Base-by-base conservation (phyloP, 768 basidiomycete genomes). In the Macrocybe gigantea region DNA sequence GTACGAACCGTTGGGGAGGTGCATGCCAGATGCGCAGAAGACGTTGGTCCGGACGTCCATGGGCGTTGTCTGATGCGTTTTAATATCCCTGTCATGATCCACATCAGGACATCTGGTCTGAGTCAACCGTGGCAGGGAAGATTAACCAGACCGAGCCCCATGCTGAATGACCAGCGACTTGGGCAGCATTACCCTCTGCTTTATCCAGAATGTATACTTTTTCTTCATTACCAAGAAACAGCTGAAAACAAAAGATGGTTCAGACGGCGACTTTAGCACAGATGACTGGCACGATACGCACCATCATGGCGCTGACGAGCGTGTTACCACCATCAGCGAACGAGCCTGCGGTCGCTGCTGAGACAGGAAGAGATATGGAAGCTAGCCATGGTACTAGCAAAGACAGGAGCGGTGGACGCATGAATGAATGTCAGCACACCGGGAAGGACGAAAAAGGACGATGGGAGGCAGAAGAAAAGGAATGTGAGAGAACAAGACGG, bases 201-300 rank as follows among this genome's bases (percentile, higher is more conserved):
- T 96, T 96, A 72, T 96, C 93, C n/a, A 93, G 68, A 14, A 93
- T 86, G 66, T 93, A 94, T 33, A 94, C 85, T 62, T 82, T 89
- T 55, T 89, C 70, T 6, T 76, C 69, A 53, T 84, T 88, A 32
- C 88, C 90, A 44, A 93, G 66, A 63, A 93, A 90, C 79, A 87
- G 80, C 87, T 86, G 59, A 15, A 55, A 41, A 44, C 15, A 30
- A 22, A 47, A 36, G 5, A 42, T 33, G 13, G 14, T 40, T 40
- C 36, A 30, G 47, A 49, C 7, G 5, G 30, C 12, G 15, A 33
- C 33, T 33, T 22, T 44, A 40, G 36, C 48, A 35, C 11, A 15
- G 38, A 38, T 4, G 22, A 22, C n/a, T 32, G 32, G 34, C 35
- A 47, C 36, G 15, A 29, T 32, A 54, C 64, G 34, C 36, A 77